Base-by-base conservation (phyloP, 495 filamentous ascomycete species). In the Pseudoneurospora amorphoporcata region DNA sequence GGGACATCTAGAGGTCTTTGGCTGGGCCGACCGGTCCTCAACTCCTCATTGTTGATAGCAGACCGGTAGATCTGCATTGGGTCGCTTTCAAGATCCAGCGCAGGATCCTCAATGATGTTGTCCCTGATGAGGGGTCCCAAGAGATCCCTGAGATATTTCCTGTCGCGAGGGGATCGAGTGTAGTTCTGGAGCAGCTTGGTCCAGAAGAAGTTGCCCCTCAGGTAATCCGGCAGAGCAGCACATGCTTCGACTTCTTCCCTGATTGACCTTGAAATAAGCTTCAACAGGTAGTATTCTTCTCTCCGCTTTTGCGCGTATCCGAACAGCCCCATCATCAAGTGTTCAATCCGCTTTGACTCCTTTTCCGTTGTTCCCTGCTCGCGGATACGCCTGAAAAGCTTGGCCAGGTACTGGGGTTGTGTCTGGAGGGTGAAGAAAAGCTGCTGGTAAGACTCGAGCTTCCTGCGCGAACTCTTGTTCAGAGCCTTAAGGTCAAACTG, bases 371-470 rank as follows among this genome's bases (percentile, higher is more conserved):
- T 94, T 41, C 92, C 94, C 72, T 93, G 86, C 80, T 97, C 94
- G 71, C 94, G 89, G 23, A 98, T 82, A 69, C 90, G 87, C 78
- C 88, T 89, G 86, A 98, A 98, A 8, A 98, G 85, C 47, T 94
- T 85, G 35, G 94, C 92, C 37, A 99, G 87, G 78, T 99, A 99
- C 71, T 95, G 92, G 17, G 95, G 92, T 74, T 98, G 96, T 1
- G 95, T 99, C 81, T 99, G 95, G 7, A 99, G 89, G 70, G 95
- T 91, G 84, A 98, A 98, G 83, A 99, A 99, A 58, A 99, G 88
- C 75, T 98, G 93, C 77, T 99, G 96, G 76, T 99, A 99, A 68
- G 93, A 92, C 73, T 98, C 95, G 4, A 99, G 86, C 84, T 98
- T 98, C 82, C 90, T 93, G 72, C 95, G 84, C 8, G 95, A 98